phyloP scores from a whole-genome alignment of 805 yeast genomes.

The Huiozyma sinensis region DNA sequence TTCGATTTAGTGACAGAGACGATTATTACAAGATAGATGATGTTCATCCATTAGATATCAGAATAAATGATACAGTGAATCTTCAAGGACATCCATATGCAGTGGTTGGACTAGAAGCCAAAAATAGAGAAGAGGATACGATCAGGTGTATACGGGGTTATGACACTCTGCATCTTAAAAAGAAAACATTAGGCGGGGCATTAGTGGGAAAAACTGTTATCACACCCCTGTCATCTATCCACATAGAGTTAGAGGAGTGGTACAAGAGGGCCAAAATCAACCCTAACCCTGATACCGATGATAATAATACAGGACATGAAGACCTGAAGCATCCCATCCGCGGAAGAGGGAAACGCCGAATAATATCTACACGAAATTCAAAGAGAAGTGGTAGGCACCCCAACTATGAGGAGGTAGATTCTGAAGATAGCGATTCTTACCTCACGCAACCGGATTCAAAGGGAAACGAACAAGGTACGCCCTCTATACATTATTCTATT shows the following conservation, averaged over 20 bases:
- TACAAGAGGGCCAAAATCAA: conserved; percentile 24
- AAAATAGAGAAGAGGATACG: conserved; percentile 10
- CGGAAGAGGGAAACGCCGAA: neutral
- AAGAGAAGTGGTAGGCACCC: neutral
- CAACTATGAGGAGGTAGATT: neutral
- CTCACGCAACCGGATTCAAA: neutral
- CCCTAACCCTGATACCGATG: neutral
- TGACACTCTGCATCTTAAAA: conserved; percentile 36
- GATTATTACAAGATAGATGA: conserved; percentile 16
- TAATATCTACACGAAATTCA: neutral
- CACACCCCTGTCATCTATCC: conserved; percentile 24
- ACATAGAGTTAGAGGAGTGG: conserved; percentile 29
- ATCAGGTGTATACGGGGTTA: conserved; percentile 54
- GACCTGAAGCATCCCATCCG: neutral
- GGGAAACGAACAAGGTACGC: neutral
- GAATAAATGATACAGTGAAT: conserved; percentile 45
- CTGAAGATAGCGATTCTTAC: neutral
- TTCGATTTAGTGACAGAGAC: conserved; percentile 16
- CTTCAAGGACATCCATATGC: conserved; percentile 27
- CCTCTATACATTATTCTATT: too few relatives aligned
- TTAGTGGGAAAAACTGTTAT: conserved; percentile 11
- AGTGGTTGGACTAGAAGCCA: conserved; percentile 38
- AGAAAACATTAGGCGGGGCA: conserved; percentile 14
- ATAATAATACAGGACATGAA: neutral
- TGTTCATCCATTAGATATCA: conserved; percentile 39